Conservation (phyloP, 192 early-diverging fungal genomes). For the Backusella macrospora region DNA sequence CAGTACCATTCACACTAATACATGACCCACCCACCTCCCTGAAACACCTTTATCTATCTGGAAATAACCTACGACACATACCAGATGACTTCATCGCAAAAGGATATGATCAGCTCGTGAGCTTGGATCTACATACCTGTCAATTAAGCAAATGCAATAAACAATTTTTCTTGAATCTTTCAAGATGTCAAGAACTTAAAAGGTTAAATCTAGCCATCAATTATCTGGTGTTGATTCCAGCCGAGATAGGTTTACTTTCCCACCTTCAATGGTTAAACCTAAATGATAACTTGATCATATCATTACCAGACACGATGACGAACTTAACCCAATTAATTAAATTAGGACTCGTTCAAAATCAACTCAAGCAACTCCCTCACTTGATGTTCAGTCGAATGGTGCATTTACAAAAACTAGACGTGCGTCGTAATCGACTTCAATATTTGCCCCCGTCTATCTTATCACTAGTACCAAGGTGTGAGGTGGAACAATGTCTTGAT, state of each 20-base stretch:
- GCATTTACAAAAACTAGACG: conserved; percentile 46
- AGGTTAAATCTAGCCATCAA: conserved; percentile 54
- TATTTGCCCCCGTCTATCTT: conserved; percentile 41
- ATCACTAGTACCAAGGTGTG: conserved; percentile 3
- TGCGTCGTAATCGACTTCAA: conserved; percentile 45
- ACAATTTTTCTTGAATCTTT: neutral
- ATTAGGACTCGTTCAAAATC: conserved; percentile 54
- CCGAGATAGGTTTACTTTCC: conserved; percentile 36
- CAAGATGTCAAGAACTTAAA: conserved; percentile 29
- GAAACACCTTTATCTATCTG: conserved; percentile 45
- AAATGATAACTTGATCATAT: conserved; percentile 47
- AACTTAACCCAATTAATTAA: conserved; percentile 46
- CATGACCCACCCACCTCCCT: conserved; percentile 32
- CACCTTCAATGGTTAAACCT: conserved; percentile 52
- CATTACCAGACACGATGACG: conserved; percentile 38
- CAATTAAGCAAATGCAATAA: conserved; percentile 28
- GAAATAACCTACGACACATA: conserved; percentile 39
- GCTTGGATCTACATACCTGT: conserved; percentile 53
- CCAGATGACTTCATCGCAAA: conserved; percentile 35
- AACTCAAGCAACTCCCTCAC: conserved; percentile 36
- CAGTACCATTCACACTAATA: conserved; percentile 33
- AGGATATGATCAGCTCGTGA: conserved; percentile 37
- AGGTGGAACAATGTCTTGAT: conserved; percentile 17
- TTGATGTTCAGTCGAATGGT: conserved; percentile 33
- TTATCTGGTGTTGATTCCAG: conserved; percentile 38